Conservation (phyloP, 2,329 filamentous ascomycete genomes). For the Paecilomyces variotii region DNA sequence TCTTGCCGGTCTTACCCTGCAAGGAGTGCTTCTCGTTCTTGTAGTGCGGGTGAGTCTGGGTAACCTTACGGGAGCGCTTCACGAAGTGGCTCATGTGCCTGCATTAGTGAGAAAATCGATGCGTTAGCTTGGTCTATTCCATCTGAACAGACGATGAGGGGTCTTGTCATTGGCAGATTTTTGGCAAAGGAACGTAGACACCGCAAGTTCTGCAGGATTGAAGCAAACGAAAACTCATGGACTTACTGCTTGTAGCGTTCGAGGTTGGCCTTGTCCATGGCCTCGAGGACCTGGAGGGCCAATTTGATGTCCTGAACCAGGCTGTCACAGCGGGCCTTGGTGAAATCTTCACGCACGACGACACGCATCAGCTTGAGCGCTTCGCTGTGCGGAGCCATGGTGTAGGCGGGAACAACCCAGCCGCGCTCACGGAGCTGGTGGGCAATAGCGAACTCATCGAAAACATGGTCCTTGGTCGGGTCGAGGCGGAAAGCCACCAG, state of each 20-base stretch:
- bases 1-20: slow-evolving; percentile 85
- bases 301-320: slow-evolving; percentile 73
- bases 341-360: slow-evolving; percentile 90
- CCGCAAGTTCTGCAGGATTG: neutral
- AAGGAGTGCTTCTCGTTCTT: slow-evolving; percentile 75
- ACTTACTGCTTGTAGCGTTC: slow-evolving; percentile 59
- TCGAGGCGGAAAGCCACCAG: slow-evolving; percentile 82
- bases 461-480: slow-evolving; percentile 47
- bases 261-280: slow-evolving; percentile 66
- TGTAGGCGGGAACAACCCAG: slow-evolving; percentile 94
- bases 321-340: slow-evolving; percentile 68
- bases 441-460: slow-evolving; percentile 70
- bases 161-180: no score
- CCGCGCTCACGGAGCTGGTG: slow-evolving; percentile 79
- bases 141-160: no score
- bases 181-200: neutral
- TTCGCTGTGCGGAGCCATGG: slow-evolving; percentile 84
- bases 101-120: slow-evolving; percentile 1
- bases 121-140: neutral
- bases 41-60: slow-evolving; percentile 45
- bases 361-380: slow-evolving; percentile 84
- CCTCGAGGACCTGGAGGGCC: slow-evolving; percentile 60
- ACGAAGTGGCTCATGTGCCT: slow-evolving; percentile 50
- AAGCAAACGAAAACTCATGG: neutral
- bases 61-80: slow-evolving; percentile 45